phyloP scores from a whole-genome alignment of 2,329 filamentous ascomycete species.

The Beauveria sp. region DNA sequence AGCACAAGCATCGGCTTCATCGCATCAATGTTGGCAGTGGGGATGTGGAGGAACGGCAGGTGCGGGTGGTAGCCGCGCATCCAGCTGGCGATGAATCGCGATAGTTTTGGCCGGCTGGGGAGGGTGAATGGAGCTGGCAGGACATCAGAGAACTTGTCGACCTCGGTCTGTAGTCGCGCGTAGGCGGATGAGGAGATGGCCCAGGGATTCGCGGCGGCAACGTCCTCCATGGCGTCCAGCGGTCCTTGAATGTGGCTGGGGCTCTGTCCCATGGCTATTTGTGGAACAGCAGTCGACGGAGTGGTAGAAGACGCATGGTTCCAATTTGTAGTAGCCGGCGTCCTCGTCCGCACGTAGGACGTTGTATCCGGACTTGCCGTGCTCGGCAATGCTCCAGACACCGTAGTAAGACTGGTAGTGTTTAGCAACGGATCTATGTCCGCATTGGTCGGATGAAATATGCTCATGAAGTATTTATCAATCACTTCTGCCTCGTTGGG shows the following conservation, averaged over 20 bases:
- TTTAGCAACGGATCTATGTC: background rate
- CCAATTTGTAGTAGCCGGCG: background rate
- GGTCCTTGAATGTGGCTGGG: background rate
- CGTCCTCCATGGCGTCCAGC: conserved; percentile 9
- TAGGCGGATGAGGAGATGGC: conserved; percentile 12
- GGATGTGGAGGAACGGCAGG: conserved; percentile 42
- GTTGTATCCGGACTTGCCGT: too few species aligned
- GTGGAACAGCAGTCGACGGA: background rate
- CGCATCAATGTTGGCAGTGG: conserved; percentile 36
- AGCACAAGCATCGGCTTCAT: conserved; percentile 40
- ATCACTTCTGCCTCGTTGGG: conserved; percentile 14
- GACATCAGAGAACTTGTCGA: conserved; percentile 19
- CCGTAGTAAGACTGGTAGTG: background rate
- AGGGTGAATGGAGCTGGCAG: conserved; percentile 37
- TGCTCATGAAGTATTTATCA: conserved; percentile 8
- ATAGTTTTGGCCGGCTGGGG: conserved; percentile 39
- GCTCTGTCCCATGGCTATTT: background rate
- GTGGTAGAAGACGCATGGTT: background rate
- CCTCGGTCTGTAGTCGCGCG: conserved; percentile 10
- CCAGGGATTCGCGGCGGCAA: conserved; percentile 14
- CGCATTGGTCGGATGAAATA: background rate
- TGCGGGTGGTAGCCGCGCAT: conserved; percentile 43
- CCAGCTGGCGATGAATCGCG: conserved; percentile 42
- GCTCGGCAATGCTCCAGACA: background rate
- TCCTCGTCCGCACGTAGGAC: background rate